Base-by-base conservation (phyloP, 2,329 filamentous ascomycete species). In the Penicillium sp. region DNA sequence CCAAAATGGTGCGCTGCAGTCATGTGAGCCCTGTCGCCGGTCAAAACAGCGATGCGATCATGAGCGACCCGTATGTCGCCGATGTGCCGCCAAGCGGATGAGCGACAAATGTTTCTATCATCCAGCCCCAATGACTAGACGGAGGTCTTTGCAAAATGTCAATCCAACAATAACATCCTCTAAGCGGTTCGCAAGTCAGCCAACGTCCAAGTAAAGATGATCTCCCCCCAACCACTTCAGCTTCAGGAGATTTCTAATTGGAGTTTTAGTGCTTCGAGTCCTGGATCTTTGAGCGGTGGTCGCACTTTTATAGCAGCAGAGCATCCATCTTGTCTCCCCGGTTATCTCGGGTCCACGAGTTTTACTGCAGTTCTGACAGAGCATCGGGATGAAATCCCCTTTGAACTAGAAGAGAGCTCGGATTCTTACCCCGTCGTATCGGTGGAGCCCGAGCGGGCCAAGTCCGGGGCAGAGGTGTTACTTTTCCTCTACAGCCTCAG, bases 21-120 rank as follows among this genome's bases (percentile, higher is more conserved):
- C 72, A 10, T 75, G 73, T 50, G 71, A 75, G 55, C 72, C 73
- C 19, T 75, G 73, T 55, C 70, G 73, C 41, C 73, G 72, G 55
- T 69, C 72, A 14, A 75, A 75, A 55, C 62, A 74, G 41, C 69
- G 68, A 52, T 75, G 73, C 56, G 72, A 74, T 47, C 72, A 75
- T 56, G 66, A 63, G 7, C 62, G 68, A 43, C 73, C 73, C 2
- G 61, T 73, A 7, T 75, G 72, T 57, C 65, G 68, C 26, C 59
- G 70, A 61, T 74, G 72, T 48, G 54, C 57, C n/a, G 47, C 64
- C 5, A 73, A 71, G 48, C 65, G 68, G 27, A 70, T 72, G 45
- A 58, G 52, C 8, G 61, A 68, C 19, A 61, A 64, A 56, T 75
- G 73, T 48, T 73, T 72, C 46, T 75, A 75, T 50, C 73, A 75